Evolutionary conservation across 2,329 filamentous ascomycete species (phyloP).

Genomic region (Beauveria sp.): DNA sequence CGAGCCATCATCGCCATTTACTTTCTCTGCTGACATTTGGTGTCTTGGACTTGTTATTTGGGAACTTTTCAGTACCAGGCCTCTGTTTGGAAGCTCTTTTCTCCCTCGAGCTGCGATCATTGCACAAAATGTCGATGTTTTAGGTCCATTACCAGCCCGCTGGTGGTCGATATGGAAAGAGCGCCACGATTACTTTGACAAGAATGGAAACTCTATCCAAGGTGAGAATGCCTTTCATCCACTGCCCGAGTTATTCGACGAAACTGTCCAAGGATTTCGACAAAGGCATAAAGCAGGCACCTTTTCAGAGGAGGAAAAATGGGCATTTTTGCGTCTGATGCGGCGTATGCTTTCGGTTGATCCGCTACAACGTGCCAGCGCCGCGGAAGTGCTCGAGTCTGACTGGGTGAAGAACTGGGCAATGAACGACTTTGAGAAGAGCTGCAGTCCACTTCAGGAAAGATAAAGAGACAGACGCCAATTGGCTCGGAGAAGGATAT

Average conservation of each 20-base stretch:
- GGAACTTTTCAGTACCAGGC: conserved; percentile 20
- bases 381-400: conserved; percentile 23
- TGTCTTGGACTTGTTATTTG: conserved; percentile 16
- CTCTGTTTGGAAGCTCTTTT: conserved; percentile 16
- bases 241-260: conserved; percentile 21
- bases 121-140: conserved; percentile 17
- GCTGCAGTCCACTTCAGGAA: background rate
- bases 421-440: background rate
- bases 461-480: too few species aligned
- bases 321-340: conserved; percentile 22
- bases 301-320: conserved; percentile 17
- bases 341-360: conserved; percentile 23
- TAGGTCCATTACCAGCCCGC: conserved; percentile 14
- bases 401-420: conserved; percentile 29
- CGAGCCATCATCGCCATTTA: conserved; percentile 4
- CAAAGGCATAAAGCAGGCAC: conserved; percentile 11
- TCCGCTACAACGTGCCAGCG: conserved; percentile 21
- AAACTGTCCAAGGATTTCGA: conserved; percentile 18
- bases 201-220: background rate
- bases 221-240: conserved; percentile 16
- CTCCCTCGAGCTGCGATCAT: conserved; percentile 15
- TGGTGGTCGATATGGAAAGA: conserved; percentile 13
- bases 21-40: conserved; percentile 17
- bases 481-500: too few species aligned
- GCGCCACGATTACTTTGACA: background rate